These are phyloP conservation scores for Phlyctochytrium arcticum DNA, from an alignment of 192 early-diverging fungal species.

Conservation along the genomic window DNA sequence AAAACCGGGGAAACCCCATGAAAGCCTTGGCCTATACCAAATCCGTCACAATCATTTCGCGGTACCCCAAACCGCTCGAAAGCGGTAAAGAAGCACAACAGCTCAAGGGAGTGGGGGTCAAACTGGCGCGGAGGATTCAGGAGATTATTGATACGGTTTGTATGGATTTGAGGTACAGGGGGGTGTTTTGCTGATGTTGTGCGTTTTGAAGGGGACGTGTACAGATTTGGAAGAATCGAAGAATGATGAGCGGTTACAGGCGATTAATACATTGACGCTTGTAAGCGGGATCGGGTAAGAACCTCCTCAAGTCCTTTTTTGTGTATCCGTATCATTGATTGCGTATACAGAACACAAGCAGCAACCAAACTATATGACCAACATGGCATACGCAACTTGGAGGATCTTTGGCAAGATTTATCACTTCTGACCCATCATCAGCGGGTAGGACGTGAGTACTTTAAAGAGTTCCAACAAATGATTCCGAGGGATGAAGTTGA, in stretches of 20 bases:
- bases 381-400: neutral
- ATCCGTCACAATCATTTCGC: neutral
- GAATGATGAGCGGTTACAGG: neutral
- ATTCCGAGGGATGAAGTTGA: conserved; percentile 41
- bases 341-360: neutral
- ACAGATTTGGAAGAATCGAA: no score
- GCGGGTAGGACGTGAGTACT: conserved; percentile 37
- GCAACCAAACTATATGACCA: neutral
- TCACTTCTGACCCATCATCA: conserved; percentile 39
- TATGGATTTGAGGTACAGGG: no score
- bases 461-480: conserved; percentile 37
- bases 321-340: no score
- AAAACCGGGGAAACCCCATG: neutral
- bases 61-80: neutral
- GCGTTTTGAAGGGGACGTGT: no score
- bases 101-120: neutral
- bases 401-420: neutral
- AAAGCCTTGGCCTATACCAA: neutral
- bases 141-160: neutral
- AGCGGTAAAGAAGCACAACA: neutral
- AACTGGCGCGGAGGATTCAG: neutral
- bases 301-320: neutral
- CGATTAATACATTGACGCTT: neutral
- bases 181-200: no score
- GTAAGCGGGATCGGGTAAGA: neutral